These are phyloP conservation scores for Akebia trifoliata DNA, from an alignment of 164 flowering plant genomes.

Conservation along the genomic window DNA sequence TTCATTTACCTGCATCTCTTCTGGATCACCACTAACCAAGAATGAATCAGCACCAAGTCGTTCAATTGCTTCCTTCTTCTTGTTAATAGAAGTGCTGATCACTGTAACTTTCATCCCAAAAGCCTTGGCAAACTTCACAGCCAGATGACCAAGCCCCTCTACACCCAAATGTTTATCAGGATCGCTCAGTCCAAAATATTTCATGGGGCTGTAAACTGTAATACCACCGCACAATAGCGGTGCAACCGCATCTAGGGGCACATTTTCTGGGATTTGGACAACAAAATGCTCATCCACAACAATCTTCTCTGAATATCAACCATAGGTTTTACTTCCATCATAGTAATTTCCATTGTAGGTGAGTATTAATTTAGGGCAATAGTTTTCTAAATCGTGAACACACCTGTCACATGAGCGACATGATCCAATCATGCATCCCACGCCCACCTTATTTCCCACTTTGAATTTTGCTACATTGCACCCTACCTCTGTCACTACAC, in stretches of 20 bases:
- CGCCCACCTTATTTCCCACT: slow-evolving; percentile 36
- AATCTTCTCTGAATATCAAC: slow-evolving; percentile 16
- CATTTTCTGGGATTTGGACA: slow-evolving; percentile 12
- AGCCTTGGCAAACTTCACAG: slow-evolving; percentile 50
- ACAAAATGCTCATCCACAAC: slow-evolving; percentile 11
- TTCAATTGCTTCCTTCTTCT: slow-evolving; percentile 37
- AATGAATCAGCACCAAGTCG: slow-evolving; percentile 46
- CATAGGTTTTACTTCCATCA: slow-evolving; percentile 15
- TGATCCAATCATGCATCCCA: slow-evolving; percentile 29
- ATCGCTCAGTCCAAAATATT: slow-evolving; percentile 13
- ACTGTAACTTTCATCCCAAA: slow-evolving; percentile 39
- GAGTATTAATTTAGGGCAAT: slow-evolving; percentile 26
- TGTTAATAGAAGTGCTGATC: slow-evolving; percentile 37
- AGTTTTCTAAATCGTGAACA: slow-evolving; percentile 22
- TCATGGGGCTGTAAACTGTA: slow-evolving; percentile 28
- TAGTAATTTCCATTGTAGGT: slow-evolving; percentile 17
- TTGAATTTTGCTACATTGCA: slow-evolving; percentile 26
- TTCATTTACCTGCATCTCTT: slow-evolving; percentile 33
- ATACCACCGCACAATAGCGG: slow-evolving; percentile 28
- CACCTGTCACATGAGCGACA: slow-evolving; percentile 31
- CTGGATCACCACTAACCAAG: slow-evolving; percentile 31
- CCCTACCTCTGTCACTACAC: slow-evolving; percentile 25
- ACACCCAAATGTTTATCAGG: slow-evolving; percentile 22
- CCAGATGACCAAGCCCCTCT: slow-evolving; percentile 41
- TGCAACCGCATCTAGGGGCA: slow-evolving; percentile 15